A percentile compares a stretch with the other conserved stretches of the same genome.
phyloP scores from a whole-genome alignment of 192 early-diverging fungal genomes.

The Ambispora gerdemannii region DNA sequence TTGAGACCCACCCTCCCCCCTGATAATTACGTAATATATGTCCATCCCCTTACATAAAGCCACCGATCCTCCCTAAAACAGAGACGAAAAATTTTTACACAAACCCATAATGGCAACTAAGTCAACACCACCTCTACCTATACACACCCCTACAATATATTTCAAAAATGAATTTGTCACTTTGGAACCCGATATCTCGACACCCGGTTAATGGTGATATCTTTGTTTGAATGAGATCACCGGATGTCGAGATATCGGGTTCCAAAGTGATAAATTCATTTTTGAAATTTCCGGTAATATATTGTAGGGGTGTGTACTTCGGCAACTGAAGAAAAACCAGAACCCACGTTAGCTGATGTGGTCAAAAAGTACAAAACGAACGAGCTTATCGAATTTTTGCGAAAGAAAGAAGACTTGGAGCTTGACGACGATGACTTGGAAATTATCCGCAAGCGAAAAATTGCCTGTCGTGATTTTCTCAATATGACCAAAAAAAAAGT shows the following conservation, averaged over 20 bases:
- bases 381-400: too few relatives aligned
- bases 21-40: too few relatives aligned
- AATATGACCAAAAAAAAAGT: conserved; percentile 9
- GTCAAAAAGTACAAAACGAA: neutral
- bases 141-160: too few relatives aligned
- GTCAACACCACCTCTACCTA: neutral
- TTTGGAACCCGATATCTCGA: too few relatives aligned
- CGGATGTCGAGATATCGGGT: too few relatives aligned
- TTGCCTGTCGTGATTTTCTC: neutral
- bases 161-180: too few relatives aligned
- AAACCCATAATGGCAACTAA: neutral
- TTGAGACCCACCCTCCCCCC: too few relatives aligned
- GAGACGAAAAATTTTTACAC: neutral
- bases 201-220: too few relatives aligned
- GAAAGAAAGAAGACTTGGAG: conserved; percentile 13
- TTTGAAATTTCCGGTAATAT: too few relatives aligned
- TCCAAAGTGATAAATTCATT: too few relatives aligned
- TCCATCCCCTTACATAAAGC: neutral
- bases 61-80: neutral
- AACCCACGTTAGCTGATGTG: neutral
- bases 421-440: neutral
- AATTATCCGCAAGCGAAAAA: neutral
- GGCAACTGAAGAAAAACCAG: neutral
- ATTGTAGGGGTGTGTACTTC: too few relatives aligned
- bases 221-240: too few relatives aligned